phyloP scores from a whole-genome alignment of 768 basidiomycete genomes.

The Pleurotus giganteus region DNA sequence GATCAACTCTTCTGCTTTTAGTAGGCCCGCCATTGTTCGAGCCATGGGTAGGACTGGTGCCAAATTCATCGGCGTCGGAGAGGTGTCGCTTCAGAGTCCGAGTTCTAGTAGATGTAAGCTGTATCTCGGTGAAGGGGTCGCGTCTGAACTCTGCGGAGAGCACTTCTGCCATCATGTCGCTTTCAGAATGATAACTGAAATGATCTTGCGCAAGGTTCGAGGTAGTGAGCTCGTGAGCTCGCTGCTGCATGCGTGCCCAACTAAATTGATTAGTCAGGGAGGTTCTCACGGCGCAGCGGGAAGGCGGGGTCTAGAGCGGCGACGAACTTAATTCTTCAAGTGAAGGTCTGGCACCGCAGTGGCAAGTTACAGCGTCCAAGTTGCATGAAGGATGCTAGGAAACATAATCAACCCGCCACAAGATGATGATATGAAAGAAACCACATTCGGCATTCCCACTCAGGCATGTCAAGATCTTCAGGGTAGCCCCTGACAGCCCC shows the following conservation, averaged over 20 bases:
- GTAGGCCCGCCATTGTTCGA: conserved; percentile 35
- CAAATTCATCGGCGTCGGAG: conserved; percentile 6
- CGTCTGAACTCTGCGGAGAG: conserved; percentile 1
- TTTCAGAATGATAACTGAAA: not conserved
- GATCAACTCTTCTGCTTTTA: conserved; percentile 59
- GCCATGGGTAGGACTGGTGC: conserved; percentile 14
- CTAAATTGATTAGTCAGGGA: no score
- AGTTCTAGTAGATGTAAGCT: conserved; percentile 4
- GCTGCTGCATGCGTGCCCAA: no score
- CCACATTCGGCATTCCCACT: no score
- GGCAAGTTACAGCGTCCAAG: no score
- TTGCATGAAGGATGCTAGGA: no score
- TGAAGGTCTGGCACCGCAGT: no score
- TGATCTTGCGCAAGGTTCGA: not conserved
- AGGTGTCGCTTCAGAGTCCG: conserved; percentile 7
- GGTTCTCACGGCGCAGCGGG: no score
- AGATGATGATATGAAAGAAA: no score
- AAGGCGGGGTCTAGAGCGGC: no score
- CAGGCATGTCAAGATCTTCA: not conserved
- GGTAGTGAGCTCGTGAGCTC: no score
- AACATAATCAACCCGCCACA: no score
- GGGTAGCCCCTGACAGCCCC: not conserved
- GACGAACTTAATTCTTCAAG: no score
- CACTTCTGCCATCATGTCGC: not conserved
- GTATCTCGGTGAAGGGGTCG: conserved; percentile 9